A percentile compares a stretch with the other conserved stretches of the same genome.
phyloP scores from a whole-genome alignment of 2,329 filamentous ascomycete species.

The Ophioceras dolichostomum region DNA sequence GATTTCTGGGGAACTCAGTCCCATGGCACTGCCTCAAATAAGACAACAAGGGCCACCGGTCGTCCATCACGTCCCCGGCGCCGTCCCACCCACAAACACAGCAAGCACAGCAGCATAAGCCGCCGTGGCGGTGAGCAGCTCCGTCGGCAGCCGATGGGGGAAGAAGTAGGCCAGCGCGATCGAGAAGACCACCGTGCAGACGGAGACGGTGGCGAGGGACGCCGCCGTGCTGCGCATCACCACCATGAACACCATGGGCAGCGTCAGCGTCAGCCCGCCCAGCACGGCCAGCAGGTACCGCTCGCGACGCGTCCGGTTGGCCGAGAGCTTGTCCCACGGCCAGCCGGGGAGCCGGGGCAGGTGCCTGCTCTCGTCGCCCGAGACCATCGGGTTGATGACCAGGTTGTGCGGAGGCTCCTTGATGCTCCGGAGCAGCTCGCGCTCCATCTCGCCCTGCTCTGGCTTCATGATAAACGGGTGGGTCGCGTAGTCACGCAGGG shows the following conservation, averaged over 20 bases:
- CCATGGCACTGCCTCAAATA: too few species aligned
- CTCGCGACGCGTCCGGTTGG: background rate
- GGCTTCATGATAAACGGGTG: background rate
- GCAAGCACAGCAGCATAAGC: background rate
- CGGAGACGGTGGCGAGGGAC: background rate
- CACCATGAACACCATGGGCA: background rate
- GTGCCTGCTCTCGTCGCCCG: background rate
- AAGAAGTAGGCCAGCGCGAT: background rate
- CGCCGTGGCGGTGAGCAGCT: background rate
- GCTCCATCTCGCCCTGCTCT: background rate
- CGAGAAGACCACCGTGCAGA: background rate
- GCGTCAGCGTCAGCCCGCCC: background rate
- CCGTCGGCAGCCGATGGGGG: constrained; percentile 2
- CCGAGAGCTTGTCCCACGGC: background rate
- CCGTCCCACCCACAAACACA: background rate
- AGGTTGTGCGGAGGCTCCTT: background rate
- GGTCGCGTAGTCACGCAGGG: background rate
- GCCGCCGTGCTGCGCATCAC: background rate
- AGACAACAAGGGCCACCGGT: too few species aligned
- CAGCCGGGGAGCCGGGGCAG: background rate
- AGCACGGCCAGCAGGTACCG: background rate
- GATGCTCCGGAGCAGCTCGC: background rate
- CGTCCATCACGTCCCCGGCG: too few species aligned
- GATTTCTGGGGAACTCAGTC: too few species aligned
- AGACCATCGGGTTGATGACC: background rate